A percentile compares a stretch with the other conserved stretches of the same genome.
Conservation (phyloP, 495 filamentous ascomycete species). For the Tuber magnatum region DNA sequence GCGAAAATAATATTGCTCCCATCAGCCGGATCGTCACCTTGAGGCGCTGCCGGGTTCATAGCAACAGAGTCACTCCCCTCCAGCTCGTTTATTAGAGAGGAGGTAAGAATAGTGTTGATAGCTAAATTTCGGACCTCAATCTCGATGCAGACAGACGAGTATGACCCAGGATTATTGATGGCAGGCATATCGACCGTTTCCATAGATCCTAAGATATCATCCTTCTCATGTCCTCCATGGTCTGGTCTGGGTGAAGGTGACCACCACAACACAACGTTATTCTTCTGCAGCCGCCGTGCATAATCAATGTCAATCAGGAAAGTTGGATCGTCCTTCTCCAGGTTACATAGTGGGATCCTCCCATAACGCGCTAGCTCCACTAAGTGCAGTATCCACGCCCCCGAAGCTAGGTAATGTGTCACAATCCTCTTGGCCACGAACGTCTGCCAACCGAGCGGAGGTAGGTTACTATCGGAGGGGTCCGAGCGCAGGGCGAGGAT, state of each 20-base stretch:
- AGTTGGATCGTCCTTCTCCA: slow-evolving; percentile 86
- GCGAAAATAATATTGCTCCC: slow-evolving; percentile 64
- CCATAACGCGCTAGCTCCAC: slow-evolving; percentile 82
- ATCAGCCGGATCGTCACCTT: slow-evolving; percentile 52
- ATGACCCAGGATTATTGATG: slow-evolving; percentile 85
- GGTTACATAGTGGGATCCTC: slow-evolving; percentile 87
- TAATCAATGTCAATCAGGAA: slow-evolving; percentile 96
- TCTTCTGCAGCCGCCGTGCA: slow-evolving; percentile 78
- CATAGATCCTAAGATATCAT: slow-evolving; percentile 74
- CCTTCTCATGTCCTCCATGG: slow-evolving; percentile 91
- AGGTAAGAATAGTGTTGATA: slow-evolving; percentile 96
- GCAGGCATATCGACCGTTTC: slow-evolving; percentile 92
- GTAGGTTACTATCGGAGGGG: slow-evolving; percentile 73
- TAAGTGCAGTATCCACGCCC: slow-evolving; percentile 84
- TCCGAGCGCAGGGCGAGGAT: slow-evolving; percentile 73
- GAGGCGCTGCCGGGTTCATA: slow-evolving; percentile 67
- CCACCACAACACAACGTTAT: slow-evolving; percentile 98
- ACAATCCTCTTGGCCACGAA: slow-evolving; percentile 82
- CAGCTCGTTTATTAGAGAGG: slow-evolving; percentile 93
- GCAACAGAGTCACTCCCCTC: slow-evolving; percentile 77
- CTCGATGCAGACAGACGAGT: slow-evolving; percentile 94
- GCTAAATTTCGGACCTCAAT: slow-evolving; percentile 87
- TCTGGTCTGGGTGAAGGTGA: slow-evolving; percentile 76
- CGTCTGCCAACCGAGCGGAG: slow-evolving; percentile 86
- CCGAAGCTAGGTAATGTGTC: slow-evolving; percentile 80